Evolutionary conservation across 2,329 filamentous ascomycete genomes (phyloP), one percentile per base, ranked within the genome.

Genomic region (Aspergillus arachidicola): DNA sequence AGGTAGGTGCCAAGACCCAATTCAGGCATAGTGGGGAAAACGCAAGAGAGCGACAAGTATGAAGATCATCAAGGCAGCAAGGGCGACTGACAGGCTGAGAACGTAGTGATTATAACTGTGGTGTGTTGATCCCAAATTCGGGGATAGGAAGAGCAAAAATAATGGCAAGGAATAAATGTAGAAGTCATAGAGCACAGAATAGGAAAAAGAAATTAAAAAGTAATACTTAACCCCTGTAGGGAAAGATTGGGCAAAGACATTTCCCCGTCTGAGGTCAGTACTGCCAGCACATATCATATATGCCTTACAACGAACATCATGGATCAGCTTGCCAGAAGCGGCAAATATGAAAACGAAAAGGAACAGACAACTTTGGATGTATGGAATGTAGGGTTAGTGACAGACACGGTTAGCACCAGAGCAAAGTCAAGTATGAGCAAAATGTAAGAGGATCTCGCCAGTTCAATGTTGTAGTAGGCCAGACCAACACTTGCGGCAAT

Each of bases 351-450:
- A 21, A 36, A 59, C 19, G 56, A 21, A 53, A 43, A 36, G 30
- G 19, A 32, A 57, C 19, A 38, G 23, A 61, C 28, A 54, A 36
- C 60, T n/a, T 56, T 46, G 48, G n/a, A 58, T 46, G 30, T 34
- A 41, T 19, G 14, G n/a, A 7, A 32, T 16, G 28, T 11, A 28
- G 43, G 21, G 54, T 61, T 61, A 61, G 59, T 57, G 6, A 16
- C 38, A 21, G 10, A n/a, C 32, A 36, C 50, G 30, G 53, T 63
- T 63, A 63, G 61, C 38, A 57, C 26, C 38, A 46, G 58, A 63
- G 54, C 61, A 60, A 63, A 60, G 46, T 57, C 54, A 51, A 46
- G 54, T 34, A 56, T 63, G 61, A 63, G 61, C 61, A 63, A 61
- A 34, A 51, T 32, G 30, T 48, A 32, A 63, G 36, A 54, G 54